Base-by-base conservation (phyloP, 768 basidiomycete genomes). In the Leccinum incarnatum region DNA sequence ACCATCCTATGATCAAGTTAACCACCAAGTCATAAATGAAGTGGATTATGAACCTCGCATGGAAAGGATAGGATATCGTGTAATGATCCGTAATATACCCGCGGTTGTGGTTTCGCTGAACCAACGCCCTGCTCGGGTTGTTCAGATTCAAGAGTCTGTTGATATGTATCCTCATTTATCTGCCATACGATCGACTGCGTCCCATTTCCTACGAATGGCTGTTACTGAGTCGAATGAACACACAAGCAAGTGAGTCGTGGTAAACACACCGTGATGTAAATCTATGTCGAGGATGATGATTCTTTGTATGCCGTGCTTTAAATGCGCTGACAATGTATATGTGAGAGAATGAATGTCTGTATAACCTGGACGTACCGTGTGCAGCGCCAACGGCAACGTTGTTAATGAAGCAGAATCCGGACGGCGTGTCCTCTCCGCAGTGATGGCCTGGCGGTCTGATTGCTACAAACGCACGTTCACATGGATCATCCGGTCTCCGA, bases 371-470 rank as follows among this genome's bases (percentile, higher is more conserved):
- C 79, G 42, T 65, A 94, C 94, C 95, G 69, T 98, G 93, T 14
- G 93, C 93, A 32, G 94, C 94, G 0, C 81, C 95, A 3, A 98
- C 81, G 0, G 88, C 87, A 0, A 97, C 90, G 67, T 98, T 99
- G 63, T 98, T 98, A 30, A 97, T 82, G 65, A 95, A 97, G 72
- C 96, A 98, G 71, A 98, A 98, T 0, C 96, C 96, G 10, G 85
- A 88, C 0, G 96, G 96, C 0, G 84, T 83, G 59, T 94, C 85
- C 72, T 95, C 93, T 2, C 91, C 91, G 67, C 95, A 96, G 65
- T 98, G 95, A 77, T 97, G 95, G 2, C 96, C 95, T 0, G 95
- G 95, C 0, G 95, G 95, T 52, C 95, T 76, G 19, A 97, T 81
- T 0, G 86, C 88, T 10, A 92, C 93, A 70, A 98, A 98, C 0